Conservation (phyloP, 768 basidiomycete genomes). For the Mrakia frigida region DNA sequence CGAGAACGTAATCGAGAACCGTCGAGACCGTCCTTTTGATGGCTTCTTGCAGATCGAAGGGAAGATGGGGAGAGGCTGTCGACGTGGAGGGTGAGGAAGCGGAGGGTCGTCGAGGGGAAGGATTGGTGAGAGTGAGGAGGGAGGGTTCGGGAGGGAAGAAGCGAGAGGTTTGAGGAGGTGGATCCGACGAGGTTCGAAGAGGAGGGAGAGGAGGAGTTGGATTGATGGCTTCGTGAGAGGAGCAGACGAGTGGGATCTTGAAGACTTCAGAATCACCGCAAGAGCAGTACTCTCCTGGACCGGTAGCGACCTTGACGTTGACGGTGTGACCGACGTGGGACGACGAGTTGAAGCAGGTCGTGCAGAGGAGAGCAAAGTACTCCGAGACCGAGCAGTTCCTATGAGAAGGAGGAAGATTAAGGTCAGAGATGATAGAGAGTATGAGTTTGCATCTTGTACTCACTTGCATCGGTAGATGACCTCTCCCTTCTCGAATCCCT, state of each 20-base stretch:
- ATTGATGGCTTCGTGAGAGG: conserved; percentile 60
- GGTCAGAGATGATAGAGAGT: neutral
- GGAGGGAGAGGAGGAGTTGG: conserved; percentile 14
- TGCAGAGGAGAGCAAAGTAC: conserved; percentile 77
- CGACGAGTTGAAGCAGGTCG: conserved; percentile 82
- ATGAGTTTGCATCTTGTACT: conserved; percentile 42
- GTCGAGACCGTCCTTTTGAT: conserved; percentile 69
- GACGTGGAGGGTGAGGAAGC: conserved; percentile 32
- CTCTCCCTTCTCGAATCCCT: conserved; percentile 85
- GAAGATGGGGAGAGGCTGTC: conserved; percentile 49
- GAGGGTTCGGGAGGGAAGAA: neutral
- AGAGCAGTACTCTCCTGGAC: conserved; percentile 75
- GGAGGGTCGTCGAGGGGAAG: conserved; percentile 21
- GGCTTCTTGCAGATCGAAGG: conserved; percentile 60
- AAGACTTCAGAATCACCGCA: conserved; percentile 90
- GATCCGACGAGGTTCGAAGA: neutral
- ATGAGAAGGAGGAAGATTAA: neutral
- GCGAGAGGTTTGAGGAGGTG: conserved; percentile 3
- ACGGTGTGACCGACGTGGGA: conserved; percentile 78
- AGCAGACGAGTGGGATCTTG: conserved; percentile 62
- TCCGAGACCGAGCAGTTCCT: conserved; percentile 90
- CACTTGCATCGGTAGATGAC: conserved; percentile 91
- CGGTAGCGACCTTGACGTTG: conserved; percentile 86
- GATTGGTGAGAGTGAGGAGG: conserved; percentile 40
- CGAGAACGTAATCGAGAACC: conserved; percentile 74